Evolutionary conservation across 768 basidiomycete genomes (phyloP).

Genomic region (Leucosporidium creatinivorum): DNA sequence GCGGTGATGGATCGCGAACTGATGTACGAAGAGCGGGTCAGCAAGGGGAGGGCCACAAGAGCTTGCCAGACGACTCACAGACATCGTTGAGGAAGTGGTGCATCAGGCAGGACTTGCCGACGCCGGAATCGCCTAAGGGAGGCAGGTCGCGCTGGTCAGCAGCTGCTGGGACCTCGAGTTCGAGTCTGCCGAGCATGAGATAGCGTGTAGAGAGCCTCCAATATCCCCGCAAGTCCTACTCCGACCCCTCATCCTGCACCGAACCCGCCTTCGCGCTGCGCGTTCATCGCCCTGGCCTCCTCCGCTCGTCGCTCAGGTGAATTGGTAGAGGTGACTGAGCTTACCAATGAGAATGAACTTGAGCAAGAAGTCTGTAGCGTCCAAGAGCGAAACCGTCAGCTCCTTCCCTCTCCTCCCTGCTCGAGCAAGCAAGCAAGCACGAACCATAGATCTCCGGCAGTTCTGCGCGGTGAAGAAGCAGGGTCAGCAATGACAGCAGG

Average conservation of each 20-base stretch:
- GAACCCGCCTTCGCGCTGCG: neutral
- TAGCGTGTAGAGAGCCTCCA: neutral
- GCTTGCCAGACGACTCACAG: constrained; percentile 54
- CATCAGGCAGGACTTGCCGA: constrained; percentile 92
- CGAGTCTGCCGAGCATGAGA: neutral
- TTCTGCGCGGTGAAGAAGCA: constrained; percentile 2
- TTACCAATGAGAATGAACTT: constrained; percentile 95
- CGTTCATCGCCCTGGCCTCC: neutral
- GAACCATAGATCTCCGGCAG: constrained; percentile 30
- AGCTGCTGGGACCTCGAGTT: neutral
- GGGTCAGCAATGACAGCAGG: too few relatives aligned
- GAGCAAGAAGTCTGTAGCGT: constrained; percentile 78
- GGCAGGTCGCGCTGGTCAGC: neutral
- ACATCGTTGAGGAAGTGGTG: constrained; percentile 95
- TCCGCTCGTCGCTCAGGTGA: neutral
- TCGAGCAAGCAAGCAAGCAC: neutral
- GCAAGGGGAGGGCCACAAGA: neutral
- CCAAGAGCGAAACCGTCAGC: neutral
- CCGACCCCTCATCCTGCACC: neutral
- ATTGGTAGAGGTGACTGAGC: constrained; percentile 20
- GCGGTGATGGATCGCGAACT: constrained; percentile 49
- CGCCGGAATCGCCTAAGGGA: constrained; percentile 77
- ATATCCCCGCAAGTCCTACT: neutral
- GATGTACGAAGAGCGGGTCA: constrained; percentile 5
- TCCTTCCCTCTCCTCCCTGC: neutral